phyloP scores from a whole-genome alignment of 176 grass and related monocot genomes.

The Triticum dicoccoides region DNA sequence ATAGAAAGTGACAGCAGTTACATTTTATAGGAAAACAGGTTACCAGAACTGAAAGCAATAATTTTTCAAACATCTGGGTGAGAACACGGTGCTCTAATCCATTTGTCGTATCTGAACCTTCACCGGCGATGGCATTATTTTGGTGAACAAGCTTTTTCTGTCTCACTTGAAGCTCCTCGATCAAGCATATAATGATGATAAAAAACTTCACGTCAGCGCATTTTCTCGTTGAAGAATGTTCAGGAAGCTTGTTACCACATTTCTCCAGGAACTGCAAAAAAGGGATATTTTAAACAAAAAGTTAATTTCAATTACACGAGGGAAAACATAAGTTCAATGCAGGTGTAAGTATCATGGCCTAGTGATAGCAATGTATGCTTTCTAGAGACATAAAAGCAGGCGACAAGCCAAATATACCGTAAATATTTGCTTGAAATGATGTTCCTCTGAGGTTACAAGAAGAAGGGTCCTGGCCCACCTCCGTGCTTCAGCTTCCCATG shows the following conservation, averaged over 20 bases:
- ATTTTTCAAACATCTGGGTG: constrained; percentile 37
- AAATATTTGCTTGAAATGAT: constrained; percentile 60
- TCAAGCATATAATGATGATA: constrained; percentile 71
- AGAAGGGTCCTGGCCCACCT: constrained; percentile 86
- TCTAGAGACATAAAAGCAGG: constrained; percentile 38
- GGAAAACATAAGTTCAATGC: background rate
- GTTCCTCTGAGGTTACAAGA: constrained; percentile 65
- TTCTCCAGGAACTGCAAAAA: constrained; percentile 62
- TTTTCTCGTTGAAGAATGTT: constrained; percentile 43
- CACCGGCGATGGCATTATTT: constrained; percentile 20
- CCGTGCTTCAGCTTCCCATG: constrained; percentile 84
- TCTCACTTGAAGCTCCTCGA: constrained; percentile 73
- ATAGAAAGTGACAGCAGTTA: constrained; percentile 7
- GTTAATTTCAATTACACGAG: constrained; percentile 5
- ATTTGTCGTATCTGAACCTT: constrained; percentile 19
- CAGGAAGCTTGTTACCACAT: constrained; percentile 50
- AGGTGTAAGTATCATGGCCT: background rate
- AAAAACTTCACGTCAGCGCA: constrained; percentile 59
- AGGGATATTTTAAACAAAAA: constrained; percentile 26
- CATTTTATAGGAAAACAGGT: constrained; percentile 10
- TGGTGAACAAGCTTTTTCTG: constrained; percentile 26
- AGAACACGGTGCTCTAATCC: constrained; percentile 34
- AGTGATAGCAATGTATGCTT: background rate
- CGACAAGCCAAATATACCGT: constrained; percentile 51
- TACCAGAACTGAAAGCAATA: constrained; percentile 65